Base-by-base conservation (phyloP, 768 basidiomycete species). In the Amanita phalloides region DNA sequence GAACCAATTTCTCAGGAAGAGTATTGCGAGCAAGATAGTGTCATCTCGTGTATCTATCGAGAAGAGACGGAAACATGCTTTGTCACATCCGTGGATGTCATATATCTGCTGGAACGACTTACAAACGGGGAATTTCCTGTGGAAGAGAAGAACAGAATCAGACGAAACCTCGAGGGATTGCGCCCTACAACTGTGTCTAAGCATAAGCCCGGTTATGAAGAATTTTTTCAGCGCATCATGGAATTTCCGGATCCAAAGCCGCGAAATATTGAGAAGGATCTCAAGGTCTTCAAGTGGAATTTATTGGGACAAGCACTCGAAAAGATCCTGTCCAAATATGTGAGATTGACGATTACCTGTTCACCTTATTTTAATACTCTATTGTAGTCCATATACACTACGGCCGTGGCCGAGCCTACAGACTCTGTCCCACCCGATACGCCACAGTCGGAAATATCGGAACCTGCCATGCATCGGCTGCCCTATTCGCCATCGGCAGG, bases 191-290 rank as follows among this genome's bases (percentile, higher is more conserved):
- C 94, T 0, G 82, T 97, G 3, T 86, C 87, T 26, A 99, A 96
- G 71, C 79, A 80, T 63, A 86, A 89, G 58, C 70, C 77, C 0
- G 86, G 82, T 9, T 84, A 79, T 53, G 88, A 89, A 59, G 73
- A 77, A n/a, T 90, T 97, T 65, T 99, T 97, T 76, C 83, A 88
- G 69, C 77, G 83, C 58, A 93, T 99, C 70, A 97, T 99, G 95
- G 82, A 88, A 48, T 95, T 96, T 62, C 90, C 93, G 0, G 80
- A 82, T 42, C 95, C 95, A 6, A 93, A 90, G 64, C 95, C 95
- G 3, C 76, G 95, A 51, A 94, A 93, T 63, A 99, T 98, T 56
- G 95, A 97, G 62, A 97, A 98, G 74, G 92, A 97, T 61, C 77
- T 99, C 61, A 90, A 90, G 64, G 84, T 90, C 6, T 90, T 90